phyloP scores from a whole-genome alignment of 2,329 filamentous ascomycete species.

The Ciborinia camelliae region DNA sequence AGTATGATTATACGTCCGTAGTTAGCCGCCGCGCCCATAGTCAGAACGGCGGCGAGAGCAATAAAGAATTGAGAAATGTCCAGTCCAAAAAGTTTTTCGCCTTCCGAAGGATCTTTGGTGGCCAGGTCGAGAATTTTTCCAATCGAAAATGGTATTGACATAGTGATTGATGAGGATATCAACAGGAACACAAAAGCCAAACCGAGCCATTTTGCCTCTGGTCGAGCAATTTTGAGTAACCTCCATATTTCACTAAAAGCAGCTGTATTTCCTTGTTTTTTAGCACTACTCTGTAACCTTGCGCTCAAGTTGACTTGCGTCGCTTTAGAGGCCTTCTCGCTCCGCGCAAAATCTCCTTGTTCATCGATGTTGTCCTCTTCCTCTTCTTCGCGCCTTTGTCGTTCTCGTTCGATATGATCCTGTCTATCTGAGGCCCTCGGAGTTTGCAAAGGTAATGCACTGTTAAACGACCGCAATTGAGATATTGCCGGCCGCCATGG shows the following conservation, averaged over 20 bases:
- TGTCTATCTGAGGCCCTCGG: conserved; percentile 32
- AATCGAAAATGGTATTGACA: conserved; percentile 95
- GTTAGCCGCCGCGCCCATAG: conserved; percentile 82
- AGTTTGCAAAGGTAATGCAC: conserved; percentile 27
- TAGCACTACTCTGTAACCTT: conserved; percentile 76
- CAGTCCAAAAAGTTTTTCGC: conserved; percentile 74
- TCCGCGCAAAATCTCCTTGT: conserved; percentile 63
- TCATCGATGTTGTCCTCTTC: conserved; percentile 45
- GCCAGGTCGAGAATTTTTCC: conserved; percentile 92
- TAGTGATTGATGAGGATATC: conserved; percentile 86
- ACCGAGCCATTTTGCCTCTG: conserved; percentile 74
- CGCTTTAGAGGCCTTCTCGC: conserved; percentile 81
- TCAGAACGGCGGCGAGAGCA: conserved; percentile 71
- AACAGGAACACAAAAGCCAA: conserved; percentile 82
- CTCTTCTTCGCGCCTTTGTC: conserved; percentile 42
- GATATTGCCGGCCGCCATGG: conserved; percentile 34
- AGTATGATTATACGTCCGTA: conserved; percentile 92
- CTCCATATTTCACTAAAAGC: conserved; percentile 77
- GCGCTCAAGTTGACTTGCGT: conserved; percentile 88
- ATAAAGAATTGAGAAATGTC: conserved; percentile 85
- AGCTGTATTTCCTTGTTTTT: conserved; percentile 50
- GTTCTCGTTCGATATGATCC: conserved; percentile 39
- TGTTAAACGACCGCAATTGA: conserved; percentile 35
- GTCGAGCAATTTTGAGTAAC: conserved; percentile 81
- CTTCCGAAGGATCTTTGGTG: conserved; percentile 66